Base-by-base conservation (phyloP, 169 alveolate genomes). In the Cryptosporidium felis region DNA sequence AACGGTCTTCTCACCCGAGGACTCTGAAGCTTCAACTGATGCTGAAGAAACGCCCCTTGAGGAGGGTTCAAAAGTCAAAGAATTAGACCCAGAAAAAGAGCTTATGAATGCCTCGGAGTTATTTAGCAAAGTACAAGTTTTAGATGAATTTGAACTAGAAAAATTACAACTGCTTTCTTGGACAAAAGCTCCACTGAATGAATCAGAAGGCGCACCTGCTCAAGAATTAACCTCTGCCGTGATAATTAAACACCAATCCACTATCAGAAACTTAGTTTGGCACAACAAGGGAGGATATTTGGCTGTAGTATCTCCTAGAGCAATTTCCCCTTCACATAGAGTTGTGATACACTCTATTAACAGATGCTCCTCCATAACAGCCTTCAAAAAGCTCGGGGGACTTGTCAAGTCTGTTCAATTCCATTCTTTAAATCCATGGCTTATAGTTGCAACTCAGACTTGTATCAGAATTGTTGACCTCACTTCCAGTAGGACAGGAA, bases 251-350 rank as follows among this genome's bases (percentile, higher is more conserved):
- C 82, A 91, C 53, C 65, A 91, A 46, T 47, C 91, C 58, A 62
- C 89, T 28, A 74, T 93, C 10, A 91, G 92, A 63, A 34, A 80
- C 42, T 49, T 94, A 30, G 74, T 85, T 10, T 93, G 95, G 94
- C 97, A 94, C 67, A 65, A 60, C 10, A 93, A 94, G 45, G 97
- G 97, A 38, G 96, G 93, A 42, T 94, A 94, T 60, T 92, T 94
- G 79, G 93, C 96, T 36, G 65, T 23, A 26, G 85, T 92, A 16
- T 92, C 95, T 9, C 90, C 91, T 63, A 92, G 91, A 63, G 53
- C 93, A 2, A 85, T 91, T 26, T 88, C 92, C 26, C 91, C 94
- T 26, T 90, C 91, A 34, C 82, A 90, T 21, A 89, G 93, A 62
- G 93, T 95, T 30, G 74, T 92, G 14, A 93, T 94, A 49, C 97